Evolutionary conservation across 108 stramenopile species (phyloP).

Genomic region (Skeletonema grethae): DNA sequence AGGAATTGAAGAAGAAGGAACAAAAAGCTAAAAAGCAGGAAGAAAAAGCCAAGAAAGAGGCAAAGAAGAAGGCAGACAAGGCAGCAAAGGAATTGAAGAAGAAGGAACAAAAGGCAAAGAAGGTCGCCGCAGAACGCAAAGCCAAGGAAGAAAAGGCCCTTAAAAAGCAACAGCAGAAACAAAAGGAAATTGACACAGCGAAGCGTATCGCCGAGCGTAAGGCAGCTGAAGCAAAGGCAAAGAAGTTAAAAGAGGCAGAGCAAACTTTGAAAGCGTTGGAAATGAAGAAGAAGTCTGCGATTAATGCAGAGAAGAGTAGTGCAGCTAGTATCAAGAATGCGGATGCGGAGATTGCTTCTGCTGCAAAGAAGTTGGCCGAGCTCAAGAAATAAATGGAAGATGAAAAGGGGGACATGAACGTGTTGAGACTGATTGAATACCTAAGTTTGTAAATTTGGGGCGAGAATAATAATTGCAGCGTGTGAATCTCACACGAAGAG

Average conservation of each 20-base stretch:
- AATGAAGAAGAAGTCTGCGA: constrained; percentile 1
- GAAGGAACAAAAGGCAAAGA: constrained; percentile 3
- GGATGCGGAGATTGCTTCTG: not conserved
- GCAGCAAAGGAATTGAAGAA: not conserved
- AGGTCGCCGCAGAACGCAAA: not conserved
- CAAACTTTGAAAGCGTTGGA: not conserved
- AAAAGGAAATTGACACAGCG: not conserved
- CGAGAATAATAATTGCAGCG: not conserved
- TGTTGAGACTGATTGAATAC: constrained; percentile 1
- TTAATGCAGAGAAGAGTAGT: not conserved
- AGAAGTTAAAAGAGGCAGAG: constrained; percentile 3
- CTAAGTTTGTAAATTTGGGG: not conserved
- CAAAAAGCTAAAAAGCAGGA: not conserved
- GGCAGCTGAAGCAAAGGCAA: constrained; percentile 1
- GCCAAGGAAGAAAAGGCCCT: not conserved
- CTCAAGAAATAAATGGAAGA: not conserved
- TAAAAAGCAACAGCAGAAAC: constrained; percentile 1
- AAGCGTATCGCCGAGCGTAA: constrained; percentile 1
- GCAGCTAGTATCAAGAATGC: not conserved
- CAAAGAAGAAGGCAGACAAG: not conserved
- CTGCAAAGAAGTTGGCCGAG: not conserved
- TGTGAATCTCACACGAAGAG: not conserved
- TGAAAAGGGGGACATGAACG: not conserved
- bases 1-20: not conserved
- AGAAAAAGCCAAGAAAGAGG: not conserved